Percentiles rank a stretch among this genome's conserved stretches.
These are phyloP conservation scores for Lactarius pseudohatsudake DNA, from an alignment of 768 basidiomycete species.

Conservation along the genomic window DNA sequence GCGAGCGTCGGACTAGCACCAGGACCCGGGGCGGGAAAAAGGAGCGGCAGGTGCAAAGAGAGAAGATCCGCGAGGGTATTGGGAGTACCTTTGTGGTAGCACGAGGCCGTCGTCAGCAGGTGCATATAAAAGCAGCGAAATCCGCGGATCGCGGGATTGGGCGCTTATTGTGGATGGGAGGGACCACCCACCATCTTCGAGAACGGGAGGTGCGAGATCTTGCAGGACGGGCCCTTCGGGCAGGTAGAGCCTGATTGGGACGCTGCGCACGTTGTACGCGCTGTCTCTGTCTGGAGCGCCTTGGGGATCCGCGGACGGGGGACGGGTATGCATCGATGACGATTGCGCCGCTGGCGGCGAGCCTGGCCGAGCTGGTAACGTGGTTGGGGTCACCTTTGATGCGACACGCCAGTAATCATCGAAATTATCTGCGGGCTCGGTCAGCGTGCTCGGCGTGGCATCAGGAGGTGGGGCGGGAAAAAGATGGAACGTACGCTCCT, in stretches of 20 bases:
- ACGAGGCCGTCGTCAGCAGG: slow-evolving; percentile 27
- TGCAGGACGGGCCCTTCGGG: slow-evolving; percentile 90
- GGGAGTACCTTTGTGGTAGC: slow-evolving; percentile 52
- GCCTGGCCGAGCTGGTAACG: slow-evolving; percentile 56
- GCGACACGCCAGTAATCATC: slow-evolving; percentile 95
- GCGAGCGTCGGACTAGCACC: slow-evolving; percentile 46
- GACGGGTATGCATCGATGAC: slow-evolving; percentile 61
- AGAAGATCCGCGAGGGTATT: slow-evolving; percentile 72
- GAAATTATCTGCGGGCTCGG: slow-evolving; percentile 72
- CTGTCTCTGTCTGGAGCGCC: slow-evolving; percentile 65
- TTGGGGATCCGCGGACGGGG: slow-evolving; percentile 61
- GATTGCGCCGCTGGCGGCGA: slow-evolving; percentile 53
- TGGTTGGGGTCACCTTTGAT: slow-evolving; percentile 87
- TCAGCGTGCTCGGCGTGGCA: slow-evolving; percentile 5
- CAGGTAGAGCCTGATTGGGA: slow-evolving; percentile 88
- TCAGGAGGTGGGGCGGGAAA: background rate
- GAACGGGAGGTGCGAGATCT: slow-evolving; percentile 78
- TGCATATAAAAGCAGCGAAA: background rate
- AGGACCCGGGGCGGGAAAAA: slow-evolving; percentile 57
- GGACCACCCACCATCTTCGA: slow-evolving; percentile 69
- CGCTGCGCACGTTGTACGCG: slow-evolving; percentile 81
- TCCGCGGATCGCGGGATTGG: slow-evolving; percentile 19
- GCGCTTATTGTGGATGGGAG: background rate
- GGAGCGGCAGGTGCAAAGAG: slow-evolving; percentile 69
- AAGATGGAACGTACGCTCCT: slow-evolving; percentile 67